These are phyloP conservation scores for Dysphania ambrosioides DNA, from an alignment of 148 eudicot genomes.

Conservation along the genomic window DNA sequence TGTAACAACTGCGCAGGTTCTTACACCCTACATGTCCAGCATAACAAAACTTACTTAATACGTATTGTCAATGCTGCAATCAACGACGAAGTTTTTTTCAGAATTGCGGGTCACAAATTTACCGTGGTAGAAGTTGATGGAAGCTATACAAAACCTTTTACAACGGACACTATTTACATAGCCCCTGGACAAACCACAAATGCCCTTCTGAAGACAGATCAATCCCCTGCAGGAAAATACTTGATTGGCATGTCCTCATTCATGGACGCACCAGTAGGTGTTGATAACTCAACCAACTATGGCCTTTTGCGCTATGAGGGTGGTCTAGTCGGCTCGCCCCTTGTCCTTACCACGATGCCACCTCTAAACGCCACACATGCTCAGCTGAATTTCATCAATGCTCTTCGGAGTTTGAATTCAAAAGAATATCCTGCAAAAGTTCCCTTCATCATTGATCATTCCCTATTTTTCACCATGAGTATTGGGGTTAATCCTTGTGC, in stretches of 20 bases:
- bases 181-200: constrained; percentile 86
- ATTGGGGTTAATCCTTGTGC: constrained; percentile 64
- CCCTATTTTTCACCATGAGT: constrained; percentile 47
- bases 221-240: constrained; percentile 39
- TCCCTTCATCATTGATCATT: constrained; percentile 50
- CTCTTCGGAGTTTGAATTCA: constrained; percentile 59
- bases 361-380: constrained; percentile 43
- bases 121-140: constrained; percentile 82
- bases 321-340: constrained; percentile 21
- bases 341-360: constrained; percentile 43
- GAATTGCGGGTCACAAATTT: constrained; percentile 54
- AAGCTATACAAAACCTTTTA: constrained; percentile 58
- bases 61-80: constrained; percentile 73
- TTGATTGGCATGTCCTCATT: constrained; percentile 60
- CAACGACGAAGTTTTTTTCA: constrained; percentile 76
- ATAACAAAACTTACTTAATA: constrained; percentile 57
- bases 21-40: constrained; percentile 48
- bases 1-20: constrained; percentile 25
- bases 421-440: constrained; percentile 46
- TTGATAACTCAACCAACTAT: constrained; percentile 51
- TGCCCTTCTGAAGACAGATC: constrained; percentile 49
- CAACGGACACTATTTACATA: constrained; percentile 52
- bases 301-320: constrained; percentile 42
- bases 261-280: constrained; percentile 61
- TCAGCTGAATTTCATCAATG: constrained; percentile 31